Conservation (phyloP, 139 green algal genomes). For the Zygnema circumcarinatum region DNA sequence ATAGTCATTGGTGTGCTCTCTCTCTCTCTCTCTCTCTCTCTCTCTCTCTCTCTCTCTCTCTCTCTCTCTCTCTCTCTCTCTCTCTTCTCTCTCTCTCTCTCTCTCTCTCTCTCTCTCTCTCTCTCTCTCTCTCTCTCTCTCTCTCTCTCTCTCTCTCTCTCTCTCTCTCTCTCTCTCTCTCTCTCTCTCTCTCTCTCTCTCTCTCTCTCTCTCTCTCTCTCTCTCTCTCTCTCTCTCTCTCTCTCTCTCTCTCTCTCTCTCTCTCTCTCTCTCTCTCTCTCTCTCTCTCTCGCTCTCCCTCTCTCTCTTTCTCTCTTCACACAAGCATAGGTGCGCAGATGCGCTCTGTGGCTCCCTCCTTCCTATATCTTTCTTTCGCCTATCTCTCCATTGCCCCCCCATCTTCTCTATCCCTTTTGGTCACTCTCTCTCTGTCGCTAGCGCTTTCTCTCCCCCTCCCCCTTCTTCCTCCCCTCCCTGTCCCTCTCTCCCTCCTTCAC, state of each 20-base stretch:
- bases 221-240: not conserved
- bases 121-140: not conserved
- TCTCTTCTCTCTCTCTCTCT: not conserved
- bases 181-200: not conserved
- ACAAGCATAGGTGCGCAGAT: no score
- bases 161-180: not conserved
- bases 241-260: conserved; percentile 5
- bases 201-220: conserved; percentile 6
- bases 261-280: not conserved
- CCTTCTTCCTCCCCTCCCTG: not conserved
- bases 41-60: not conserved
- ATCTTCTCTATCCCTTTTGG: not conserved
- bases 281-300: not conserved
- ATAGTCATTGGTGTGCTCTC: not conserved
- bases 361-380: not conserved
- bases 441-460: not conserved
- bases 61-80: not conserved
- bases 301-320: not conserved
- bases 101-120: not conserved
- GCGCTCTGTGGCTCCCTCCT: not conserved
- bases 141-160: not conserved
- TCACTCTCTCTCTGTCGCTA: not conserved
- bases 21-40: not conserved
- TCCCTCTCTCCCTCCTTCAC: not conserved
- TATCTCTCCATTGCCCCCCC: not conserved